Evolutionary conservation across 2,329 filamentous ascomycete genomes (phyloP).

Genomic region (Microdochium nivale): DNA sequence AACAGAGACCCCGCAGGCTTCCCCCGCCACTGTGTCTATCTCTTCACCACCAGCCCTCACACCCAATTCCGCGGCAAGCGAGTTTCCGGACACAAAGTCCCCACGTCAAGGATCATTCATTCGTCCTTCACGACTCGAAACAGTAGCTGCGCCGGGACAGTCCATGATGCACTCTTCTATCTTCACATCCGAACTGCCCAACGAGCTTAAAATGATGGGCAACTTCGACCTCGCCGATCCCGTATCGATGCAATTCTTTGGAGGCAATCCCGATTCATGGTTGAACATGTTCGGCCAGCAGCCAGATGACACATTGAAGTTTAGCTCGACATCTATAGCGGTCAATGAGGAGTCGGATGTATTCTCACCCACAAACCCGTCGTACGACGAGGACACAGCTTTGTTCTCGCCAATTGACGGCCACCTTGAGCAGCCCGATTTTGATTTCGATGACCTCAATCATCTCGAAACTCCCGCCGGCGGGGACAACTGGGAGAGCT

Average conservation of each 20-base stretch:
- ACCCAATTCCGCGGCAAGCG: slow-evolving; percentile 11
- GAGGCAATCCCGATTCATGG: slow-evolving; percentile 8
- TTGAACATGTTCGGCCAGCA: slow-evolving; percentile 11
- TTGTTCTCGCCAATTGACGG: neutral
- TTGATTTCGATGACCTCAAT: neutral
- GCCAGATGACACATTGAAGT: slow-evolving; percentile 2
- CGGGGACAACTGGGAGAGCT: slow-evolving; percentile 14
- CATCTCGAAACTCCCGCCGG: neutral
- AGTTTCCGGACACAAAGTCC: slow-evolving; percentile 10
- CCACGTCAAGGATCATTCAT: slow-evolving; percentile 17
- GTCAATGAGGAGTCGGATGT: neutral
- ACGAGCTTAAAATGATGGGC: slow-evolving; percentile 32
- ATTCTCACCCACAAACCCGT: neutral
- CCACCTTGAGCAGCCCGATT: neutral
- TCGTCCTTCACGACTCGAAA: slow-evolving; percentile 10
- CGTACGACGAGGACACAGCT: neutral
- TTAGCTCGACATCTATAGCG: neutral
- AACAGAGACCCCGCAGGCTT: neutral
- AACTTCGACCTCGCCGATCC: slow-evolving; percentile 21
- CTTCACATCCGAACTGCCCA: slow-evolving; percentile 32
- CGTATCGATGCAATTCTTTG: slow-evolving; percentile 18
- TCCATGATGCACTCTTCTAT: slow-evolving; percentile 13
- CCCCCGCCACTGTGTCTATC: slow-evolving; percentile 6
- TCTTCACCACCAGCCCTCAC: slow-evolving; percentile 18
- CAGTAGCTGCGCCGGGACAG: slow-evolving; percentile 16